Conservation (phyloP, 2,329 filamentous ascomycete species). For the Truncatella angustata region DNA sequence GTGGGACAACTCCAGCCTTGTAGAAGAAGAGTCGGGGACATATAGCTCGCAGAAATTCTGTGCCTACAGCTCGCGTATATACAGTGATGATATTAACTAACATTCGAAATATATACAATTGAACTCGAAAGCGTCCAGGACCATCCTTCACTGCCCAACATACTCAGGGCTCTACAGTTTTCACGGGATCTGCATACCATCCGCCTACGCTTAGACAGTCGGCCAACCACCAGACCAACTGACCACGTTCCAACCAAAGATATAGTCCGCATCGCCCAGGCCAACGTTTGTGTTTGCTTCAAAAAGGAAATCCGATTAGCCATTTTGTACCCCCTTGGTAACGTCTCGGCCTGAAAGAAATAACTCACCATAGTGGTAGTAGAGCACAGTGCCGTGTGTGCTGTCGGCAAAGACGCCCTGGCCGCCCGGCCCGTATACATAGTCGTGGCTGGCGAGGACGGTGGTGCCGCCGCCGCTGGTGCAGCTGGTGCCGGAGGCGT, state of each 20-base stretch:
- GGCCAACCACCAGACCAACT: slow-evolving; percentile 44
- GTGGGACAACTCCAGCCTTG: too few relatives aligned
- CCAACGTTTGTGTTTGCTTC: slow-evolving; percentile 51
- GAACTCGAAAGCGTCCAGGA: not conserved
- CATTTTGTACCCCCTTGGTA: not conserved
- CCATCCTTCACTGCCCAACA: not conserved
- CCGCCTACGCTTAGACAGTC: slow-evolving; percentile 20
- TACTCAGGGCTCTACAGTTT: not conserved
- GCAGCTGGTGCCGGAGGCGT: slow-evolving; percentile 52
- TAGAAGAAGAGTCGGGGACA: not conserved
- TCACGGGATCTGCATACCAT: not conserved
- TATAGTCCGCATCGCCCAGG: slow-evolving; percentile 43
- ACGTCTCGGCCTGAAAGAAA: not conserved
- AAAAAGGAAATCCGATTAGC: too few relatives aligned
- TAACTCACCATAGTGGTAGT: slow-evolving; percentile 55
- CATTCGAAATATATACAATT: not conserved
- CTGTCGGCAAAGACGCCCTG: slow-evolving; percentile 56
- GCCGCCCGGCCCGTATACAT: slow-evolving; percentile 61
- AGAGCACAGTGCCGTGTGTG: slow-evolving; percentile 50
- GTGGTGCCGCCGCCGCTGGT: slow-evolving; percentile 55
- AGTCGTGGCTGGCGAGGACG: slow-evolving; percentile 55
- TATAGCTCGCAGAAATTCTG: not conserved
- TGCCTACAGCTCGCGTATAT: too few relatives aligned
- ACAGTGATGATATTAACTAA: not conserved
- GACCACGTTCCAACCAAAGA: slow-evolving; percentile 45